Conservation (phyloP, 306 rosid genomes). For the Cicer bijugum region DNA sequence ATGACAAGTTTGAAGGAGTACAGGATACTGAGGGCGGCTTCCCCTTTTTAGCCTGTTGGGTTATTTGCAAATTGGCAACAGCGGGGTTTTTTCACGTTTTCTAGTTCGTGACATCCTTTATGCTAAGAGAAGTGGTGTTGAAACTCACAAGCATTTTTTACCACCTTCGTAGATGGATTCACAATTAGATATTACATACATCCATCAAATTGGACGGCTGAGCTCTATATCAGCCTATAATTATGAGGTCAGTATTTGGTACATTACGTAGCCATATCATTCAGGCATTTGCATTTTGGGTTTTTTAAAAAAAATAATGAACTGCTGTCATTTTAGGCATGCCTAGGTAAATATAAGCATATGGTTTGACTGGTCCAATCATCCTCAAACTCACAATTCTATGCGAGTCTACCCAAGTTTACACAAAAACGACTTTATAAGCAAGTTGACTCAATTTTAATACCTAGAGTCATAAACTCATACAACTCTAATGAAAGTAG, state of each 20-base stretch:
- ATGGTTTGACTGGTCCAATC: not conserved
- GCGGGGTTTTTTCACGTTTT: not conserved
- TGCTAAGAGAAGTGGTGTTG: not conserved
- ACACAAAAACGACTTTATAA: not conserved
- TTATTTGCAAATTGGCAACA: not conserved
- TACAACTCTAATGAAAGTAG: not conserved
- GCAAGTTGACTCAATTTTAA: constrained; percentile 15
- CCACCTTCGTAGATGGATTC: not conserved
- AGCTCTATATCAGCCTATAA: not conserved
- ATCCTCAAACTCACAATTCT: not conserved
- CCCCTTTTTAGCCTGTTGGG: not conserved
- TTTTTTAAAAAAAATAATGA: not conserved
- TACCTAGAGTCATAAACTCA: not conserved
- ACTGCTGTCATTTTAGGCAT: not conserved
- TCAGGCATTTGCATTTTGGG: not conserved
- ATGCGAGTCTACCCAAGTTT: not conserved
- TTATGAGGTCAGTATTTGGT: not conserved
- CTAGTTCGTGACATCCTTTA: not conserved
- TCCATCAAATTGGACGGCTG: not conserved
- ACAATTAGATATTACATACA: not conserved
- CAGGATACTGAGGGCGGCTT: not conserved
- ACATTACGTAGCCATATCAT: not conserved
- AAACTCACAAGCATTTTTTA: not conserved
- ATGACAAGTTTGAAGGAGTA: not conserved
- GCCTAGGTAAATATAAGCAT: not conserved